Evolutionary conservation across 2,329 filamentous ascomycete genomes (phyloP), one percentile per base, ranked within the genome.

Genomic region (Penicillium decumbens): DNA sequence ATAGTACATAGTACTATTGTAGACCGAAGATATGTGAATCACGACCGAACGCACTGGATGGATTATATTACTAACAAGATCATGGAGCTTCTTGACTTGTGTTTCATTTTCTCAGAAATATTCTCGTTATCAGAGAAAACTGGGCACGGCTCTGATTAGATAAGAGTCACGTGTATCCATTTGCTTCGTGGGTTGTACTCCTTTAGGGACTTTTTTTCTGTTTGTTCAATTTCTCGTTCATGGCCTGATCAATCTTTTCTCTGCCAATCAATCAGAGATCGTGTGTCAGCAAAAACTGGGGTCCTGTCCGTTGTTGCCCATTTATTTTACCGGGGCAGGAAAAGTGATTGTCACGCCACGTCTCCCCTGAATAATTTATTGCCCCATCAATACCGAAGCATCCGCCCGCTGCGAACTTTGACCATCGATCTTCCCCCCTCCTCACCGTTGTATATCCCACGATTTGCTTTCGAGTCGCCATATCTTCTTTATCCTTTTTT

Each of bases 331-430:
- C 58, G 49, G 47, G 54, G 58, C 56, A 56, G 56, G 53, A 48
- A 50, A 49, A 23, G 38, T 29, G 47, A 25, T 29, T 56, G 55
- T 59, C 58, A 60, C 58, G 56, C 58, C 56, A 59, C 27, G 27
- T 9, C 57, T 46, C 54, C 54, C 54, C 50, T 56, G 54, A 57
- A 51, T 54, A 56, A 54, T 46, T 43, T 43, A 54, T 42, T 43
- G 23, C 42, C 50, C 41, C 45, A 20, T 28, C 38, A 40, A 27
- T 27, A 40, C 38, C 38, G 38, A 40, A 25, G 12, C 49, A 37
- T 48, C 45, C 49, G 49, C 28, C 24, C 24, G 33, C 41, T 35
- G 24, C 33, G 23, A 18, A 40, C 35, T 38, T 29, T 15, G n/a
- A 3, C 23, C 33, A 28, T 20, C 30, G 13, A 23, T 20, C 40